Evolutionary conservation across 805 yeast genomes (phyloP).

Genomic region (Candida tammaniensis): DNA sequence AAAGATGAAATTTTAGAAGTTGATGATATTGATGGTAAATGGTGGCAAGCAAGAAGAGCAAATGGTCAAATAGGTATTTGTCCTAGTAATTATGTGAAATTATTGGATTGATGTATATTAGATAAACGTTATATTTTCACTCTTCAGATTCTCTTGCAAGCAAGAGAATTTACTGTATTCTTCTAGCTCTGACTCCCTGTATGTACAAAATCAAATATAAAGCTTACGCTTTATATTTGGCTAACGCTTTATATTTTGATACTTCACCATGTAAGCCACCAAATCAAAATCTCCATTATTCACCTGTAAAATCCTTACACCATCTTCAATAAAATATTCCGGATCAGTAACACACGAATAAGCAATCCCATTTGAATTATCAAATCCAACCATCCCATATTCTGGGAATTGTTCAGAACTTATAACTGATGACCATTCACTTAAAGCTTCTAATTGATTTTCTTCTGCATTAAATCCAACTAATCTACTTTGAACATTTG

Average conservation of each 20-base stretch:
- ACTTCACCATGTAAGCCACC: not conserved
- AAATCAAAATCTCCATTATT: conserved; percentile 3
- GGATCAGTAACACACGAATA: conserved; percentile 13
- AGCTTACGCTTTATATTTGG: too few relatives aligned
- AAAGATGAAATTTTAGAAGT: conserved; percentile 92
- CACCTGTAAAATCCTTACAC: not conserved
- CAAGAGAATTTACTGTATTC: too few relatives aligned
- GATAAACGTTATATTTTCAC: not conserved
- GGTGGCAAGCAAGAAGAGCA: conserved; percentile 96
- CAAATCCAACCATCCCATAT: conserved; percentile 12
- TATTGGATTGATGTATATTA: conserved; percentile 37
- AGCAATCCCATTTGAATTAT: conserved; percentile 11
- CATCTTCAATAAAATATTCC: conserved; percentile 4
- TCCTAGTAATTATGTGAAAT: conserved; percentile 89
- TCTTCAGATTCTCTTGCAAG: too few relatives aligned
- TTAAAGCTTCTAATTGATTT: not conserved
- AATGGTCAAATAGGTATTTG: conserved; percentile 95
- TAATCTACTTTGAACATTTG: conserved; percentile 11
- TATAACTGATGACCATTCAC: conserved; percentile 8
- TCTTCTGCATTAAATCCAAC: conserved; percentile 1
- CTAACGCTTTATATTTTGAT: too few relatives aligned
- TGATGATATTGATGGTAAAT: conserved; percentile 89
- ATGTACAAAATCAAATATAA: too few relatives aligned
- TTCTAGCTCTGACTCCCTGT: too few relatives aligned
- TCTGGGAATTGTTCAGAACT: conserved; percentile 8